phyloP scores from a whole-genome alignment of 257 asterid genomes.

The Pogostemon cablin region DNA sequence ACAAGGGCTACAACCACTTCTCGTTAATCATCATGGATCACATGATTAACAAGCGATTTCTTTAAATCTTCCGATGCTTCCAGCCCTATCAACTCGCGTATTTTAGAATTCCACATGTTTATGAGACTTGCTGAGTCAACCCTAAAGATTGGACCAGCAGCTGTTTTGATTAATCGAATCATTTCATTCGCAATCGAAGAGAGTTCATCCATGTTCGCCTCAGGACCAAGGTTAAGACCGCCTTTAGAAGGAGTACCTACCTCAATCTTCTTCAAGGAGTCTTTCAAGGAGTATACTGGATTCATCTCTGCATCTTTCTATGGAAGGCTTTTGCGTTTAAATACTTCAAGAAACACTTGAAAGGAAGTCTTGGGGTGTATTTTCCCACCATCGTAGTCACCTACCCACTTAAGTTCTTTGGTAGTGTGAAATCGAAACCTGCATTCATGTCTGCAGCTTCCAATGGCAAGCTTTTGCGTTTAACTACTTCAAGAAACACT shows the following conservation, averaged over 20 bases:
- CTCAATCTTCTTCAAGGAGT: conserved; percentile 40
- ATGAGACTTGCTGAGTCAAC: conserved; percentile 56
- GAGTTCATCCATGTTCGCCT: conserved; percentile 39
- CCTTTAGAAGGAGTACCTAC: not conserved
- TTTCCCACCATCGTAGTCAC: too few relatives aligned
- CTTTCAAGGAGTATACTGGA: conserved; percentile 65
- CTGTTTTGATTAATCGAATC: conserved; percentile 63
- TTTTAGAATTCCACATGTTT: conserved; percentile 72
- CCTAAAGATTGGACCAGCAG: conserved; percentile 63
- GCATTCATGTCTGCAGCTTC: conserved; percentile 55
- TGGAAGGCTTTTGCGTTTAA: too few relatives aligned
- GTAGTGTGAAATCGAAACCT: too few relatives aligned
- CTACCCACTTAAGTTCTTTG: too few relatives aligned
- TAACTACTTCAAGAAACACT: conserved; percentile 62
- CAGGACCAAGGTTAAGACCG: conserved; percentile 22
- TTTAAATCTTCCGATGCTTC: conserved; percentile 53
- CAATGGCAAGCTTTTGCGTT: conserved; percentile 57
- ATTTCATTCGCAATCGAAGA: conserved; percentile 53
- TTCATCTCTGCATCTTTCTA: too few relatives aligned
- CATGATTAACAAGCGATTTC: conserved; percentile 44
- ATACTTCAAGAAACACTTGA: too few relatives aligned
- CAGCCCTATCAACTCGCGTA: conserved; percentile 63
- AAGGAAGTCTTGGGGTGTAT: too few relatives aligned
- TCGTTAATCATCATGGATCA: not conserved
- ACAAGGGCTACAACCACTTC: too few relatives aligned